These are phyloP conservation scores for Tetracentron sinense DNA, from an alignment of 164 flowering plant species.

Conservation along the genomic window DNA sequence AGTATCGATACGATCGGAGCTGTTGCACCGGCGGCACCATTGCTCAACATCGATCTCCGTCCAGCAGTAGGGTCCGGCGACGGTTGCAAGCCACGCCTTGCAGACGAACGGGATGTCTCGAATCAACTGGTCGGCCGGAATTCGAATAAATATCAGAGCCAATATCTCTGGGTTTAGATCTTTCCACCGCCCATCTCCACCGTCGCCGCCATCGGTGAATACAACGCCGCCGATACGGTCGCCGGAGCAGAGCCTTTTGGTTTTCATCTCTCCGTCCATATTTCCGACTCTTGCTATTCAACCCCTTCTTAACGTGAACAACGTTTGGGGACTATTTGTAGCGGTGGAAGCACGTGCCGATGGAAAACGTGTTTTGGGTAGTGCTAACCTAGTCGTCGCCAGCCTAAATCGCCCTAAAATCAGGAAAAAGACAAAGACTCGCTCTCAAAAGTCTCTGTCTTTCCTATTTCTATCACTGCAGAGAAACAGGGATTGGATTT, in stretches of 20 bases:
- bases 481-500: too few species aligned
- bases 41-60: conserved; percentile 22
- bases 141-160: conserved; percentile 16
- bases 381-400: too few species aligned
- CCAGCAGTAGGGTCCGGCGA: conserved; percentile 35
- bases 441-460: too few species aligned
- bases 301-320: too few species aligned
- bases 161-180: conserved; percentile 24
- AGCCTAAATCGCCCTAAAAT: too few species aligned
- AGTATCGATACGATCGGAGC: neutral
- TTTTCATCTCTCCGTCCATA: neutral
- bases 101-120: conserved; percentile 23
- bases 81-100: conserved; percentile 21
- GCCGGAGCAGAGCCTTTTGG: neutral
- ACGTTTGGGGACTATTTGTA: too few species aligned
- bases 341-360: too few species aligned
- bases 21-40: conserved; percentile 27
- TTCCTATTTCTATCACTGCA: too few species aligned
- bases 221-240: neutral
- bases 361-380: too few species aligned
- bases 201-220: neutral
- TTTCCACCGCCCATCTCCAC: conserved; percentile 17
- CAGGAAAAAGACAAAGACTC: too few species aligned
- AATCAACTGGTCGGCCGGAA: conserved; percentile 20
- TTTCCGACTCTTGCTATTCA: too few species aligned